Evolutionary conservation across 2,329 filamentous ascomycete species (phyloP).

Genomic region (Talaromyces sp.): DNA sequence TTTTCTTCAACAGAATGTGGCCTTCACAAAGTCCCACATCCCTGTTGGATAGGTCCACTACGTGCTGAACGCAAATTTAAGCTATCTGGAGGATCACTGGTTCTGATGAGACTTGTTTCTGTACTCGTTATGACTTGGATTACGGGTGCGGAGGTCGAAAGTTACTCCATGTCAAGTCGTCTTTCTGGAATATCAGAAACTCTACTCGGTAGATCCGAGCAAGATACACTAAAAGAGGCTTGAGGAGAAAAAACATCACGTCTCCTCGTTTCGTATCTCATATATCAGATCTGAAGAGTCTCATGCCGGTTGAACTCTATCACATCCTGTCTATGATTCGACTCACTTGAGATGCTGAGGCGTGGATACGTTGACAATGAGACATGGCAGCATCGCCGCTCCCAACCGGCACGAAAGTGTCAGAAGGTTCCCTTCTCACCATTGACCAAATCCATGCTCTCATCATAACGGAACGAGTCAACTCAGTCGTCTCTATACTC

Average conservation of each 20-base stretch:
- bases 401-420: background rate
- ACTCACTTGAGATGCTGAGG: background rate
- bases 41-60: background rate
- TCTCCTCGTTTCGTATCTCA: background rate
- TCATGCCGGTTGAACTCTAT: background rate
- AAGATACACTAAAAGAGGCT: background rate
- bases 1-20: background rate
- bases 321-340: background rate
- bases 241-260: background rate
- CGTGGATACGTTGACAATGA: background rate
- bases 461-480: conserved; percentile 25
- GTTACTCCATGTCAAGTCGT: background rate
- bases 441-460: conserved; percentile 14
- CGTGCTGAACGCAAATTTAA: background rate
- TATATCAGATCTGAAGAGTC: background rate
- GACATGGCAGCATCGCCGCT: background rate
- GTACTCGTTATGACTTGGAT: background rate
- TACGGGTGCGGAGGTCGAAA: background rate
- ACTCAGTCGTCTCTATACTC: conserved; percentile 25
- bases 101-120: background rate
- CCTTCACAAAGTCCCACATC: background rate
- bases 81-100: background rate
- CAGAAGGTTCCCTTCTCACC: background rate
- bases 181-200: background rate
- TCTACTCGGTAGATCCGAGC: background rate